Percentiles rank a stretch among this genome's conserved stretches.
phyloP scores from a whole-genome alignment of 345 rosid genomes.

The Erucastrum elatum region DNA sequence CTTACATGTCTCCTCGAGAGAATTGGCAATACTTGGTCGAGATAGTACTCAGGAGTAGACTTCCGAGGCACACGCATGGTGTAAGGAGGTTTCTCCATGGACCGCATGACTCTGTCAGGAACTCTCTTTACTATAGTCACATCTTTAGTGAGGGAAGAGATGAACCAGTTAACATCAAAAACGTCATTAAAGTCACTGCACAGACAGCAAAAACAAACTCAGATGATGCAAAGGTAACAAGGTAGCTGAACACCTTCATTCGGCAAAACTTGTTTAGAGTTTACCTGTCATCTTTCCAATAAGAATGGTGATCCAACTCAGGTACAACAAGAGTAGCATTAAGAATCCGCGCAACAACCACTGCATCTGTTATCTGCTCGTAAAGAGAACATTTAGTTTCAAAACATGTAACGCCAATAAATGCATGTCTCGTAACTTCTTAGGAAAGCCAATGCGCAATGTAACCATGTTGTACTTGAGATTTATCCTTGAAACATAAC shows the following conservation, averaged over 20 bases:
- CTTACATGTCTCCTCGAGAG: constrained; percentile 81
- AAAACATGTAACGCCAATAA: neutral
- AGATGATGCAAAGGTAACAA: neutral
- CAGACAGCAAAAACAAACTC: constrained; percentile 6
- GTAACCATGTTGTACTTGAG: neutral
- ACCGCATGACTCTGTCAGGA: constrained; percentile 88
- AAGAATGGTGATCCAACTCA: constrained; percentile 93
- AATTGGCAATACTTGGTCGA: constrained; percentile 92
- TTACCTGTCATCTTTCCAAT: constrained; percentile 95
- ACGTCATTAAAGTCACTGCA: constrained; percentile 93
- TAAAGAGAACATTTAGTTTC: constrained; percentile 16
- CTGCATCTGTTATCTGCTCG: constrained; percentile 93
- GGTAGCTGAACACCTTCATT: neutral
- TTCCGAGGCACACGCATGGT: constrained; percentile 98
- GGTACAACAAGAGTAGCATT: constrained; percentile 96
- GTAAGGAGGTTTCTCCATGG: constrained; percentile 97
- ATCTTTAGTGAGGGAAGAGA: constrained; percentile 83
- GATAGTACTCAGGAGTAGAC: constrained; percentile 88
- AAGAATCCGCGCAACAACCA: constrained; percentile 89
- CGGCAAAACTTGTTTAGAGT: constrained; percentile 15
- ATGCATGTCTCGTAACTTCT: no score
- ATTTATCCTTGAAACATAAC: no score
- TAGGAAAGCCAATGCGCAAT: neutral
- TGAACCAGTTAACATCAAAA: constrained; percentile 93
- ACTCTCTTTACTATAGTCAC: constrained; percentile 89